phyloP scores from a whole-genome alignment of 176 grass and related monocot species.

The Microstegium vimineum region DNA sequence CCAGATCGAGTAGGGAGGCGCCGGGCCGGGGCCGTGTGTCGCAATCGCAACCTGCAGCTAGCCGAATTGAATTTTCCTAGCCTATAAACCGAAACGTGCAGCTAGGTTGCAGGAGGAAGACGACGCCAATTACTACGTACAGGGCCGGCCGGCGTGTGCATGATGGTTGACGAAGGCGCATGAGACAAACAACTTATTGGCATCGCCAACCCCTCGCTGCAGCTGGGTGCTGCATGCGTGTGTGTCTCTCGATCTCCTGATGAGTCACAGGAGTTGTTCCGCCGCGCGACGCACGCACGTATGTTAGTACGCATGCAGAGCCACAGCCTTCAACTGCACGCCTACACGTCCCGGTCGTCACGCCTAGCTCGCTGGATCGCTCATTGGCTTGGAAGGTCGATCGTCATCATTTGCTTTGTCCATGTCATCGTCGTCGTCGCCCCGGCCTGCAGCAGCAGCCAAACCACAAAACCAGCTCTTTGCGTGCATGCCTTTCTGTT shows the following conservation, averaged over 20 bases:
- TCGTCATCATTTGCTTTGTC: neutral
- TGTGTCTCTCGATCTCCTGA: too few relatives aligned
- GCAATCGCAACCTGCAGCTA: neutral
- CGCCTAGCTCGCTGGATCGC: too few relatives aligned
- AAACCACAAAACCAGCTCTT: neutral
- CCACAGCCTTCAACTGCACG: neutral
- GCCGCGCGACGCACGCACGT: constrained; percentile 16
- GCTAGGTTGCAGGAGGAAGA: neutral
- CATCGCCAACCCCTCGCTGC: neutral
- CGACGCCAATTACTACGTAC: neutral
- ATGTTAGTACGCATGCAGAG: neutral
- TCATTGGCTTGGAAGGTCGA: constrained; percentile 1
- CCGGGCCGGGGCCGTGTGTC: neutral
- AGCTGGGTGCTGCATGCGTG: too few relatives aligned
- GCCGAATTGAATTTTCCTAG: constrained; percentile 21
- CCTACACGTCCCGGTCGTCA: neutral
- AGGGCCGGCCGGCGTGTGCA: neutral
- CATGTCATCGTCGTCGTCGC: neutral
- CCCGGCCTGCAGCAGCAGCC: neutral
- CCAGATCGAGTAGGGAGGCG: too few relatives aligned
- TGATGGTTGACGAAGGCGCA: constrained; percentile 13
- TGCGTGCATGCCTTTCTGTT: too few relatives aligned
- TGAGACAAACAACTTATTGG: neutral
- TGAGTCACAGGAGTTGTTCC: neutral
- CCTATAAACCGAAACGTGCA: neutral